Percentiles rank a stretch among this genome's conserved stretches.
These are phyloP conservation scores for Cryptococcus jaspeensis DNA, from an alignment of 1,284 basidiomycete genomes.

Conservation along the genomic window DNA sequence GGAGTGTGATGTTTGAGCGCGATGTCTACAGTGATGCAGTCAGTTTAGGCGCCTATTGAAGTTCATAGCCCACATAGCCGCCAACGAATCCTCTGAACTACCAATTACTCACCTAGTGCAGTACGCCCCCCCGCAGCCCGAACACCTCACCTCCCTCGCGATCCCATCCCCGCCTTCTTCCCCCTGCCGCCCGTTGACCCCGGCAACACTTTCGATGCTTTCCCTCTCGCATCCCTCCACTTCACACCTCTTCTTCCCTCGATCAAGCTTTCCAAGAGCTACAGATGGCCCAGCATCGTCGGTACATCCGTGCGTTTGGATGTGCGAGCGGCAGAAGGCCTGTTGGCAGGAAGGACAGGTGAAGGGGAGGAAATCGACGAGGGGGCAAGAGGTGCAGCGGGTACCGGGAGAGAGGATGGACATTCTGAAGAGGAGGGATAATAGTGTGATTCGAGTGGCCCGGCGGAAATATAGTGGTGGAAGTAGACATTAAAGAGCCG, in stretches of 20 bases:
- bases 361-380: constrained; percentile 47
- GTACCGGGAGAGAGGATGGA: constrained; percentile 36
- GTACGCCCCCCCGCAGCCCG: constrained; percentile 31
- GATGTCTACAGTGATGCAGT: constrained; percentile 10
- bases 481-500: constrained; percentile 14
- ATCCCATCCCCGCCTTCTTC: constrained; percentile 13
- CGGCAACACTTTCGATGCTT: constrained; percentile 39
- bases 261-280: constrained; percentile 10
- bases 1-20: constrained; percentile 36
- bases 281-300: neutral
- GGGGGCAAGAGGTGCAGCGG: constrained; percentile 29
- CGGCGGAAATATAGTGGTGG: too few relatives aligned
- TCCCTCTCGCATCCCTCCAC: constrained; percentile 26
- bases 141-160: constrained; percentile 36
- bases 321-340: constrained; percentile 36
- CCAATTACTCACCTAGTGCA: constrained; percentile 35
- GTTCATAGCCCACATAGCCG: too few relatives aligned
- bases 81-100: too few relatives aligned
- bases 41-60: neutral
- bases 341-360: constrained; percentile 30
- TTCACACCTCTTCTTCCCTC: constrained; percentile 25
- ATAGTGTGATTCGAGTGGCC: too few relatives aligned
- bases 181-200: constrained; percentile 11
- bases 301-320: constrained; percentile 31
- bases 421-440: constrained; percentile 19